Evolutionary conservation across 2,329 filamentous ascomycete species (phyloP).

Genomic region (Pseudogymnoascus sp.): DNA sequence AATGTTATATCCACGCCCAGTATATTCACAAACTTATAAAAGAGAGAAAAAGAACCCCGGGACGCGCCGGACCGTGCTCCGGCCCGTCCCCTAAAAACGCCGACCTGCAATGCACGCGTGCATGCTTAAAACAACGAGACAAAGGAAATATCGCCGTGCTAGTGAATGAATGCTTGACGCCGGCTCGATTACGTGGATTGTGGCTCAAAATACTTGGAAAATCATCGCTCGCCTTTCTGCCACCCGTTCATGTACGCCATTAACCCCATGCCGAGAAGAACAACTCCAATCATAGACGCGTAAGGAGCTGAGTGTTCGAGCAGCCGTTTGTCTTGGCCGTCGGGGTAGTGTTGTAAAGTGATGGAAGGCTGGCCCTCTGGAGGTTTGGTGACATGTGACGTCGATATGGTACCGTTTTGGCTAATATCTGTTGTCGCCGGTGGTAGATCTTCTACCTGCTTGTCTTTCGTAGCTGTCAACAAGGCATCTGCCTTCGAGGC

Average conservation of each 20-base stretch:
- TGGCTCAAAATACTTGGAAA: slow-evolving; percentile 3
- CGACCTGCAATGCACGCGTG: slow-evolving; percentile 7
- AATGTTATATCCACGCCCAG: slow-evolving; percentile 7
- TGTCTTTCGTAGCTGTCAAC: slow-evolving; percentile 13
- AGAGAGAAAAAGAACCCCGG: background rate
- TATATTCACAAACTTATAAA: slow-evolving; percentile 1
- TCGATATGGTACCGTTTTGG: background rate
- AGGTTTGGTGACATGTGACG: slow-evolving; percentile 10
- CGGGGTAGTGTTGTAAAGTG: slow-evolving; percentile 23
- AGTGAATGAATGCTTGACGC: slow-evolving; percentile 1
- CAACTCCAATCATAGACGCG: slow-evolving; percentile 73
- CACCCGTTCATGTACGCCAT: slow-evolving; percentile 84
- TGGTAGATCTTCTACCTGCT: background rate
- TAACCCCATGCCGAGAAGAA: slow-evolving; percentile 69
- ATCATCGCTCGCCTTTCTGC: slow-evolving; percentile 40
- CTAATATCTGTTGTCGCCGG: background rate
- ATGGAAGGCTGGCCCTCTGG: background rate
- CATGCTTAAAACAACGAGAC: slow-evolving; percentile 4
- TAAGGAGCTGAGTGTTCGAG: slow-evolving; percentile 58
- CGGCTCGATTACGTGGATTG: slow-evolving; percentile 2
- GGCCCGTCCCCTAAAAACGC: slow-evolving; percentile 8
- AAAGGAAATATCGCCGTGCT: slow-evolving; percentile 4
- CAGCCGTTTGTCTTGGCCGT: slow-evolving; percentile 35
- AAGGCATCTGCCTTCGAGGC: background rate
- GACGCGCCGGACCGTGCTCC: slow-evolving; percentile 2